These are phyloP conservation scores for Kalmusia sp. DNA, from an alignment of 2,329 filamentous ascomycete species.

Conservation along the genomic window DNA sequence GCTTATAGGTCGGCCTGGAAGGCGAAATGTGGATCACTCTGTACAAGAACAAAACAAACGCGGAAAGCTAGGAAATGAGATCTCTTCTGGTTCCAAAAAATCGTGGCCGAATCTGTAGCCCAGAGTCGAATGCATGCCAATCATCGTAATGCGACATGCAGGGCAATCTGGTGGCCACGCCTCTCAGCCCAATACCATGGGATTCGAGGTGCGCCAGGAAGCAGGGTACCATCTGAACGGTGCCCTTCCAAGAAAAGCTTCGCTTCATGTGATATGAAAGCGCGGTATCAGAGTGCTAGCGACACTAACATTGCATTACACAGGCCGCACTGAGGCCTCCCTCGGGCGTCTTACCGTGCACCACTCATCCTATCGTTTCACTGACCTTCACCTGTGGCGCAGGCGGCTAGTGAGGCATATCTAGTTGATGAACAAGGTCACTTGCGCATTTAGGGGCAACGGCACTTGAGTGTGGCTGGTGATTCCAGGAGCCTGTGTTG, in stretches of 20 bases:
- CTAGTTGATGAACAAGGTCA: background rate
- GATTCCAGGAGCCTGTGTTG: constrained; percentile 14
- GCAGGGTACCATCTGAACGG: constrained; percentile 8
- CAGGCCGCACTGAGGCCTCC: background rate
- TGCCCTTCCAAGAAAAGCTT: background rate
- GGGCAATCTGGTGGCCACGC: constrained; percentile 9
- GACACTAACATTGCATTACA: background rate
- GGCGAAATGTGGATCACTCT: background rate
- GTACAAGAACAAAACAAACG: background rate
- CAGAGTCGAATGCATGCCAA: constrained; percentile 4
- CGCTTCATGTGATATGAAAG: constrained; percentile 14
- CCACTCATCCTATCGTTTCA: background rate
- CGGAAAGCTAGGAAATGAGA: background rate
- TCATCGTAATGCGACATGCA: background rate
- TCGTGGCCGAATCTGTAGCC: background rate
- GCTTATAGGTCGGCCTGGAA: background rate
- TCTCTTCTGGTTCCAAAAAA: background rate
- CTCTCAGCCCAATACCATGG: constrained; percentile 12
- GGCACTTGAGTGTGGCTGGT: background rate
- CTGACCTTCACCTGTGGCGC: constrained; percentile 3
- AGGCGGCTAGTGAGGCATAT: background rate
- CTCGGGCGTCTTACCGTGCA: background rate
- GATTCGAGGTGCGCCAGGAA: background rate
- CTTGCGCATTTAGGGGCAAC: background rate
- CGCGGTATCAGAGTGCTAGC: background rate